These are phyloP conservation scores for Flammula alnicola DNA, from an alignment of 1,284 basidiomycete genomes.

Conservation along the genomic window DNA sequence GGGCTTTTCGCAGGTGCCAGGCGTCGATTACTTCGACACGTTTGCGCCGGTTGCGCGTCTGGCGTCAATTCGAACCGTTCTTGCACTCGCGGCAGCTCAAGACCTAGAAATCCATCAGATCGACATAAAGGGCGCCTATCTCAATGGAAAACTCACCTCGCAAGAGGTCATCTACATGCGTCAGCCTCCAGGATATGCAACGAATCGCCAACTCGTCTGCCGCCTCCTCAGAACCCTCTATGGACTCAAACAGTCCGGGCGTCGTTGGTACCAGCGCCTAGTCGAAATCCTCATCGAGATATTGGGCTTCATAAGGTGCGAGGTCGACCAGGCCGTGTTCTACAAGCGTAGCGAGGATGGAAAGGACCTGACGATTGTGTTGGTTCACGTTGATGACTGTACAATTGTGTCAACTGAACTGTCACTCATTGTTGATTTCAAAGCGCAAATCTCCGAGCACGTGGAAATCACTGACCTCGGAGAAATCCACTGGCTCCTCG, in stretches of 20 bases:
- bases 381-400: constrained; percentile 37
- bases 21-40: constrained; percentile 40
- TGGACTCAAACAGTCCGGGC: constrained; percentile 16
- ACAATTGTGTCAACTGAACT: constrained; percentile 20
- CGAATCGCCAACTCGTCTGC: constrained; percentile 10
- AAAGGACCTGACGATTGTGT: constrained; percentile 23
- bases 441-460: constrained; percentile 24
- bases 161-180: constrained; percentile 35
- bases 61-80: constrained; percentile 34
- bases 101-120: constrained; percentile 38
- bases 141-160: constrained; percentile 33
- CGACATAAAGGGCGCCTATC: constrained; percentile 41
- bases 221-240: constrained; percentile 15
- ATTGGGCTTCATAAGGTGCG: constrained; percentile 14
- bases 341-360: not conserved
- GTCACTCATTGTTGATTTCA: constrained; percentile 16
- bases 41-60: constrained; percentile 43
- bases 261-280: constrained; percentile 27
- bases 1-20: too few species aligned
- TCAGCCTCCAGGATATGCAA: constrained; percentile 30
- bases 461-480: constrained; percentile 24
- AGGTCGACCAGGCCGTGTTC: constrained; percentile 14
- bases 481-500: constrained; percentile 27
- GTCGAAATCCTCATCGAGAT: constrained; percentile 9
- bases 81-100: constrained; percentile 37